Conservation (phyloP, 768 basidiomycete genomes). For the Mycena rebaudengoi region DNA sequence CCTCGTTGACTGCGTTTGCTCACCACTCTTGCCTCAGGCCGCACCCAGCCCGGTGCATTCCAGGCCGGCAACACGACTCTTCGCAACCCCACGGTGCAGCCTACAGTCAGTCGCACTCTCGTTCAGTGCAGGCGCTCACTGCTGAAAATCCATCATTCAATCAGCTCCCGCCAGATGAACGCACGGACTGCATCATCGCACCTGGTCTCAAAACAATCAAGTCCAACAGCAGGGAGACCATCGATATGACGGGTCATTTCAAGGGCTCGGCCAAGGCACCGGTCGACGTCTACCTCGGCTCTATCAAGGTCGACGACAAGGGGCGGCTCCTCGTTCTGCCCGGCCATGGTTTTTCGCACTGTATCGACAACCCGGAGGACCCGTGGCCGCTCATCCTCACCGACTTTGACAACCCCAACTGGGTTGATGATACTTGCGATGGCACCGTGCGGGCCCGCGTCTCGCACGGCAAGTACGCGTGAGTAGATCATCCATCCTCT, state of each 20-base stretch:
- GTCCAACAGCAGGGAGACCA: neutral
- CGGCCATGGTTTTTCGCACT: slow-evolving; percentile 35
- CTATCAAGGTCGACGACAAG: slow-evolving; percentile 31
- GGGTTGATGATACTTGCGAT: slow-evolving; percentile 45
- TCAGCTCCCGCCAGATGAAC: slow-evolving; percentile 27
- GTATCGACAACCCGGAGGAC: slow-evolving; percentile 16
- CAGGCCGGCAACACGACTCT: slow-evolving; percentile 7
- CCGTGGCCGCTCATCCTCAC: slow-evolving; percentile 34
- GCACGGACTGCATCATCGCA: slow-evolving; percentile 32
- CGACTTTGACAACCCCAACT: slow-evolving; percentile 42
- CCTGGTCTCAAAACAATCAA: slow-evolving; percentile 15
- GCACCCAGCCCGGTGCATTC: slow-evolving; percentile 3
- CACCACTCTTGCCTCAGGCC: neutral
- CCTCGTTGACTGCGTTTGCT: neutral
- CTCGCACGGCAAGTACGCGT: slow-evolving; percentile 1
- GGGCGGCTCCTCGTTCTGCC: slow-evolving; percentile 43
- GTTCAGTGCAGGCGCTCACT: neutral
- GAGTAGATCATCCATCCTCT: neutral
- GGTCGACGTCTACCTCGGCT: slow-evolving; percentile 30
- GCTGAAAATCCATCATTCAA: neutral
- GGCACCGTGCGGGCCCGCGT: slow-evolving; percentile 39
- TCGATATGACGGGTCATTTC: slow-evolving; percentile 27
- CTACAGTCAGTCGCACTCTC: slow-evolving; percentile 22
- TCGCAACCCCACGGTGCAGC: slow-evolving; percentile 37
- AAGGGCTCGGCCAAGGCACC: slow-evolving; percentile 27